Base-by-base conservation (phyloP, 2,329 filamentous ascomycete species). In the Alternaria ventricosa region DNA sequence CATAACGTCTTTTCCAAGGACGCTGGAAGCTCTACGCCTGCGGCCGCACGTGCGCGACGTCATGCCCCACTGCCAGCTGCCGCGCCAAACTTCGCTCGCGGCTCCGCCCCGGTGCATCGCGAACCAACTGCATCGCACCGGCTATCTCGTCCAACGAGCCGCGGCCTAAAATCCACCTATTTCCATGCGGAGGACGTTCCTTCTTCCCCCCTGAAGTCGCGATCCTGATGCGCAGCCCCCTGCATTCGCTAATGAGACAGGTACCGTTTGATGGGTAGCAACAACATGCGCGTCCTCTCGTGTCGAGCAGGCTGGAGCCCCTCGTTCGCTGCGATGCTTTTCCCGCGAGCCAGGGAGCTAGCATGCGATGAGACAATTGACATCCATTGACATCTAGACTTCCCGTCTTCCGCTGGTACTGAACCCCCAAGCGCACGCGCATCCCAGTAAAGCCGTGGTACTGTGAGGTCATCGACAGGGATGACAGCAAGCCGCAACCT, bases 401-500 rank as follows among this genome's bases (percentile, higher is more conserved):
- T 46, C 25, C 51, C 57, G 62, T 49, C 47, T 33, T 13, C 41
- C 25, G 47, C 58, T 65, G 43, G 30, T 47, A 44, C 60, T 12
- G 59, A 63, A 46, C 54, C 57, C 36, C 45, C 47, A 28, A 61
- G 55, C 36, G 54, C 49, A 54, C 46, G 23, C 56, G 43, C 11
- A 61, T 65, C 63, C 65, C 47, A 61, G 67, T 49, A 53, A 11
- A 33, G 43, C 44, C 46, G 23, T 54, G 65, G 36, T 56, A 41
- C 54, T 60, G 69, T 78, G 74, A 78, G 72, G 74, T 79, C 76
- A 78, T 79, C 67, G 75, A 78, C 75, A 55, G 62, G 76, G 75
- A 71, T 77, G 55, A 47, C 60, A 59, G 61, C 73, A 71, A 73
- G 69, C 67, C 71, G 56, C 66, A 60, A 66, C 67, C 67, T 63